Conservation (phyloP, 2,329 filamentous ascomycete species). For the Mycosphaerella arachidis region DNA sequence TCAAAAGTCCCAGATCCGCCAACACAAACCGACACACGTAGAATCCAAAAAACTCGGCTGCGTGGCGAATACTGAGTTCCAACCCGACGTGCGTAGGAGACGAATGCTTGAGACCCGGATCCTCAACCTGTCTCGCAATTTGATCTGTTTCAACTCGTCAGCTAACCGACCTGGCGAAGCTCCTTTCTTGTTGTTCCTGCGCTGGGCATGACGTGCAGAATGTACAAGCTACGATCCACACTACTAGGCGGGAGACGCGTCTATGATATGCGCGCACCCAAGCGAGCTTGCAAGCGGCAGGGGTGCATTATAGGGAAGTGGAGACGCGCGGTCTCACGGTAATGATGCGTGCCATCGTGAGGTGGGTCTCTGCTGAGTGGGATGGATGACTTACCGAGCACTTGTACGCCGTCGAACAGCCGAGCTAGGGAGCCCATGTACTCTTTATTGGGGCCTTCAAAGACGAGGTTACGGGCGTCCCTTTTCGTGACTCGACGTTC, state of each 20-base stretch:
- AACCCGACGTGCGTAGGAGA: constrained; percentile 93
- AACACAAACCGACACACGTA: constrained; percentile 95
- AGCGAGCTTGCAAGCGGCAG: constrained; percentile 6
- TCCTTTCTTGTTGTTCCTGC: not conserved
- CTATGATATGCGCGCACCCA: constrained; percentile 6
- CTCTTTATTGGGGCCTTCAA: constrained; percentile 76
- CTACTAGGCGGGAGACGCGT: not conserved
- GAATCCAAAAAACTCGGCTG: constrained; percentile 96
- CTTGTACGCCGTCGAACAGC: constrained; percentile 88
- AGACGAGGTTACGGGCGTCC: constrained; percentile 64
- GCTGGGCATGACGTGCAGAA: constrained; percentile 6
- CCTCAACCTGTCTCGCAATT: constrained; percentile 92
- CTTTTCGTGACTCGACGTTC: constrained; percentile 37
- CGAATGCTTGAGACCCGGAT: constrained; percentile 84
- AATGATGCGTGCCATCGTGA: constrained; percentile 8
- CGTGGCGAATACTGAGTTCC: constrained; percentile 87
- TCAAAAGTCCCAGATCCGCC: constrained; percentile 71
- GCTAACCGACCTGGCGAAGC: not conserved
- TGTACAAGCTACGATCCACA: not conserved
- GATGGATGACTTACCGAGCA: constrained; percentile 64
- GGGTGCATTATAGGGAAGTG: not conserved
- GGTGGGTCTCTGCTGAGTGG: constrained; percentile 8
- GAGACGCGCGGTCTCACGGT: constrained; percentile 7
- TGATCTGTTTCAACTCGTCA: constrained; percentile 58
- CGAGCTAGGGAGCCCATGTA: constrained; percentile 90